Conservation (phyloP, 2,329 filamentous ascomycete species). For the Echinosphaeria canescens region DNA sequence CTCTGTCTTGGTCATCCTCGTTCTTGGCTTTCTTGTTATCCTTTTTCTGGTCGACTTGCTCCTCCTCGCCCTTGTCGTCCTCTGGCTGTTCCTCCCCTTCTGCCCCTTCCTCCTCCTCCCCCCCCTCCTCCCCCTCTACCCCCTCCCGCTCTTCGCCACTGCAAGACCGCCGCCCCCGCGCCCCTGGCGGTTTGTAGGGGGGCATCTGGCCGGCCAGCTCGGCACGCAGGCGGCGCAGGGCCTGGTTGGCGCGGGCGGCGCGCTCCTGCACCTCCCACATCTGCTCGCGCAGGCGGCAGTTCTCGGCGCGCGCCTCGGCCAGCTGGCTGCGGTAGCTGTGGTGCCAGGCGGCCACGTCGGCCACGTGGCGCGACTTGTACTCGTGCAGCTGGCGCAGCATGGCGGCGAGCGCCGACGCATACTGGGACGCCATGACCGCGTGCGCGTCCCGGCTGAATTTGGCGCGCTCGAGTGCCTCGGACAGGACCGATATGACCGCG, state of each 20-base stretch:
- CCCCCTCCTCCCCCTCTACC: too few relatives aligned
- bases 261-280: conserved; percentile 45
- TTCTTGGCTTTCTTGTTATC: too few relatives aligned
- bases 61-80: not conserved
- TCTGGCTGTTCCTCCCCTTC: not conserved
- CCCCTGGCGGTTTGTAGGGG: too few relatives aligned
- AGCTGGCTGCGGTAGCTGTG: conserved; percentile 42
- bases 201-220: conserved; percentile 18
- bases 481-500: conserved; percentile 34
- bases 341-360: conserved; percentile 41
- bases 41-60: not conserved
- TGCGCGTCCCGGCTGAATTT: conserved; percentile 39
- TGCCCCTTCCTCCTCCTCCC: too few relatives aligned
- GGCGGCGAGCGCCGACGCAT: conserved; percentile 29
- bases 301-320: conserved; percentile 41
- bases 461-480: conserved; percentile 38
- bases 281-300: conserved; percentile 37
- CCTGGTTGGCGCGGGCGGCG: conserved; percentile 33
- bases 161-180: too few relatives aligned
- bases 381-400: conserved; percentile 43
- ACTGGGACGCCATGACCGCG: conserved; percentile 31
- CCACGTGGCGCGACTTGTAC: conserved; percentile 40
- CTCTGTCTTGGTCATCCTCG: too few relatives aligned
- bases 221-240: conserved; percentile 31
- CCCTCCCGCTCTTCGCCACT: too few relatives aligned